A percentile compares a stretch with the other conserved stretches of the same genome.
phyloP scores from a whole-genome alignment of 768 basidiomycete species.

The Pisolithus microcarpus region DNA sequence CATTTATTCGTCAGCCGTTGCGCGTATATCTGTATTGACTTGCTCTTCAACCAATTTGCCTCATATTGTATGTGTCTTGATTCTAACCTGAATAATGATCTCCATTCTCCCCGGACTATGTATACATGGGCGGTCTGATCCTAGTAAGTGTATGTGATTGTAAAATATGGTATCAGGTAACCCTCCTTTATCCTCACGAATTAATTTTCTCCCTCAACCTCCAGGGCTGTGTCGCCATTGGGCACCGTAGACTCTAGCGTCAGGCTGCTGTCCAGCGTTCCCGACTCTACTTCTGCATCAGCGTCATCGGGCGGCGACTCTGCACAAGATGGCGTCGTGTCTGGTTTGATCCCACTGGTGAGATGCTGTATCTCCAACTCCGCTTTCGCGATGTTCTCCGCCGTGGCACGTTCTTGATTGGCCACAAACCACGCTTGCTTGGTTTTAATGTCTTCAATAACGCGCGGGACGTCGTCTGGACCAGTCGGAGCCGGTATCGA shows the following conservation, averaged over 20 bases:
- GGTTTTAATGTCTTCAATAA: constrained; percentile 83
- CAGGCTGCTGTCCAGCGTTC: constrained; percentile 33
- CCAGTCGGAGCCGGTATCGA: constrained; percentile 88
- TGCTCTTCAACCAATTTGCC: constrained; percentile 27
- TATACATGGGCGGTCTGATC: constrained; percentile 10
- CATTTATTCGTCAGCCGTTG: constrained; percentile 33
- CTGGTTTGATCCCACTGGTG: constrained; percentile 34
- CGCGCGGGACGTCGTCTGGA: constrained; percentile 66
- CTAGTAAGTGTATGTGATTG: constrained; percentile 13
- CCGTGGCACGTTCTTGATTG: constrained; percentile 77
- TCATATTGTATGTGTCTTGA: constrained; percentile 30
- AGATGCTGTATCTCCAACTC: constrained; percentile 68
- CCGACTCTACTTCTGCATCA: constrained; percentile 36
- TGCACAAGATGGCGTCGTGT: constrained; percentile 16
- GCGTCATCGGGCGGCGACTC: constrained; percentile 35
- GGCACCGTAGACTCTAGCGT: constrained; percentile 27
- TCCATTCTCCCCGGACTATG: constrained; percentile 9
- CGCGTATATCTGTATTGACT: constrained; percentile 30
- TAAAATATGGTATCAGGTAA: constrained; percentile 9
- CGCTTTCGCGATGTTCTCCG: constrained; percentile 74
- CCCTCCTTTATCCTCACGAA: constrained; percentile 1
- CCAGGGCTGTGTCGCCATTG: constrained; percentile 32
- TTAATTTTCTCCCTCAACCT: constrained; percentile 18
- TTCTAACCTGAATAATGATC: constrained; percentile 25
- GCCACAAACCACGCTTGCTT: constrained; percentile 96